Evolutionary conservation across 257 asterid species (phyloP), one percentile per base, ranked within the genome.

Genomic region (Ilex asprella): DNA sequence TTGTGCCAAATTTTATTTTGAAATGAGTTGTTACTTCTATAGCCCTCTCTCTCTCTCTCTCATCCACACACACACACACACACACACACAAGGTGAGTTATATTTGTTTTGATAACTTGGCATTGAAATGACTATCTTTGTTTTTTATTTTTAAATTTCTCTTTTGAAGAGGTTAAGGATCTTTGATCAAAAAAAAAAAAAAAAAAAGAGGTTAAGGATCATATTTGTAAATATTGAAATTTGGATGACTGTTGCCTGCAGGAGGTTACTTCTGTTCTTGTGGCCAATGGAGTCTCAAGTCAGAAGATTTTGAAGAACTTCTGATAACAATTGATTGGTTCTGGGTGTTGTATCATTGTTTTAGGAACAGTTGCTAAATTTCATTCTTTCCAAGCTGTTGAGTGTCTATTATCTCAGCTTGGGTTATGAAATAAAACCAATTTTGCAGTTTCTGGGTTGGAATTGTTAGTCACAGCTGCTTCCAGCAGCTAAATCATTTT

Each of bases 181-280:
- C 27, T n/a, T n/a, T n/a, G n/a, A n/a, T n/a, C n/a, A n/a, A n/a
- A n/a, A n/a, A n/a, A n/a, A n/a, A n/a, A n/a, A n/a, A n/a, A n/a
- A n/a, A n/a, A n/a, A n/a, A n/a, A 21, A 21, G 27, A 21, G 27
- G 27, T 21, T 21, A 21, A 21, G 27, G 27, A 21, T 21, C 27
- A 21, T 21, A 21, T 21, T 21, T 21, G 27, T 21, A 21, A 21
- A 21, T 21, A 21, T 21, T 21, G 27, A 21, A 35, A 35, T 35
- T 35, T 35, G 41, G 41, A 35, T 35, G 41, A 3, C 5, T 10
- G 68, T 75, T 73, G 27, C 27, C 27, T 21, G 76, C 93, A 92
- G 97, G 97, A 92, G 71, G 86, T 92, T 46, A 86, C 86, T 53
- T 83, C 95, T 50, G 74, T 88, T 72, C 97, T 92, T 65, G 81